Percentiles rank a stretch among this genome's conserved stretches.
Evolutionary conservation across 805 yeast genomes (phyloP).

Genomic region (Cyberlindnera mississippiensis): DNA sequence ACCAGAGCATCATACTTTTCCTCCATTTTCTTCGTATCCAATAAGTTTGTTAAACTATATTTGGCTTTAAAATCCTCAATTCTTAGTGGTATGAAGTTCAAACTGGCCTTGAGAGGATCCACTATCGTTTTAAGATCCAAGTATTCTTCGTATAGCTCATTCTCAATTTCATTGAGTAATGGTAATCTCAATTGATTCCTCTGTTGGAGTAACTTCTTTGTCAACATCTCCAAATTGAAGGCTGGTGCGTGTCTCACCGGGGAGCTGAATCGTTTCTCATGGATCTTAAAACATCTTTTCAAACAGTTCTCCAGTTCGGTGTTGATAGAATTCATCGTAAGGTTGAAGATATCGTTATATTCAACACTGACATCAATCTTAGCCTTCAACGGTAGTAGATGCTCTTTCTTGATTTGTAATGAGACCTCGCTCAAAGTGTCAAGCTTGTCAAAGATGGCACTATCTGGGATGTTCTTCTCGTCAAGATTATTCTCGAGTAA

Average conservation of each 20-base stretch:
- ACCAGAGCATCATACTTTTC: conserved; percentile 38
- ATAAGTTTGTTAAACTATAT: conserved; percentile 16
- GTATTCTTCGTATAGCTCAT: conserved; percentile 39
- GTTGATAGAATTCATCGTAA: conserved; percentile 40
- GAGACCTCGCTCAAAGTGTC: conserved; percentile 30
- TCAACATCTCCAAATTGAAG: conserved; percentile 33
- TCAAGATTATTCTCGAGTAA: conserved; percentile 31
- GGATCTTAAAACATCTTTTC: conserved; percentile 35
- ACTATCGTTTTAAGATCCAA: conserved; percentile 38
- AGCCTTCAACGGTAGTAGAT: conserved; percentile 28
- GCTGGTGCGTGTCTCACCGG: conserved; percentile 38
- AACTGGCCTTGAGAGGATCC: conserved; percentile 48
- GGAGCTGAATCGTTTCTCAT: conserved; percentile 36
- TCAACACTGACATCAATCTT: conserved; percentile 39
- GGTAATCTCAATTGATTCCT: conserved; percentile 36
- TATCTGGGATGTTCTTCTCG: conserved; percentile 26
- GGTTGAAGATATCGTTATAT: conserved; percentile 39
- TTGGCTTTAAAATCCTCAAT: conserved; percentile 39
- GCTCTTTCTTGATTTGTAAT: conserved; percentile 27
- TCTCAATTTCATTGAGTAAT: conserved; percentile 36
- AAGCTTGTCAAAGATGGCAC: conserved; percentile 29
- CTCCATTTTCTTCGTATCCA: conserved; percentile 30
- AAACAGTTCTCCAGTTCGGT: conserved; percentile 36
- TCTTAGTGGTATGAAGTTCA: conserved; percentile 49
- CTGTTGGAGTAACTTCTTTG: conserved; percentile 29